Evolutionary conservation across 2,329 filamentous ascomycete genomes (phyloP).

Genomic region (Penicillium griseofulvum): DNA sequence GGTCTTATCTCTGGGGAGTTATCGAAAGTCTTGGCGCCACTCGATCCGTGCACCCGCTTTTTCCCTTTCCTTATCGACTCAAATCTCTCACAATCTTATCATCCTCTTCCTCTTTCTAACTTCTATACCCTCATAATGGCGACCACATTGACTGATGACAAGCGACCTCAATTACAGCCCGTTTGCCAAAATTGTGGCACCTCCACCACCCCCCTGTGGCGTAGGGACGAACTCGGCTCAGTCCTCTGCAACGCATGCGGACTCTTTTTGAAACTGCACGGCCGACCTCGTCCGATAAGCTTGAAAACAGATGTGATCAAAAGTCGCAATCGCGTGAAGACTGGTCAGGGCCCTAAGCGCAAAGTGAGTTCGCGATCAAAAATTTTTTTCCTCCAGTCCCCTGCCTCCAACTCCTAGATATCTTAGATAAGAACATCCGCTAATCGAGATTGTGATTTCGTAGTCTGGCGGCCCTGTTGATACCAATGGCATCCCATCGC

Average conservation of each 20-base stretch:
- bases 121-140: slow-evolving; percentile 37
- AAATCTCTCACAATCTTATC: slow-evolving; percentile 46
- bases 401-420: slow-evolving; percentile 5
- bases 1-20: slow-evolving; percentile 23
- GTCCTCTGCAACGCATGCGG: slow-evolving; percentile 99
- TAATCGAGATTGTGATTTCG: slow-evolving; percentile 20
- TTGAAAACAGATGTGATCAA: slow-evolving; percentile 99
- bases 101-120: slow-evolving; percentile 26
- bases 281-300: slow-evolving; percentile 86
- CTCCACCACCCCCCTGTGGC: slow-evolving; percentile 94
- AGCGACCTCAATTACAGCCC: slow-evolving; percentile 70
- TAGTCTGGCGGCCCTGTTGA: slow-evolving; percentile 48
- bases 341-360: slow-evolving; percentile 73
- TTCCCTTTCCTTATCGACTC: slow-evolving; percentile 49
- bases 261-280: slow-evolving; percentile 94
- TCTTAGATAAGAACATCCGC: slow-evolving; percentile 25
- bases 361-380: slow-evolving; percentile 60
- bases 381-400: slow-evolving; percentile 22
- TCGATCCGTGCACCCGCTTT: slow-evolving; percentile 33
- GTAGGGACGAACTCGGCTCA: slow-evolving; percentile 90
- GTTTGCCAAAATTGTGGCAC: slow-evolving; percentile 96
- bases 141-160: slow-evolving; percentile 49
- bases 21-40: slow-evolving; percentile 37
- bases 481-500: slow-evolving; percentile 59
- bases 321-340: slow-evolving; percentile 97